phyloP scores from a whole-genome alignment of 768 basidiomycete species.

The Suillus plorans region DNA sequence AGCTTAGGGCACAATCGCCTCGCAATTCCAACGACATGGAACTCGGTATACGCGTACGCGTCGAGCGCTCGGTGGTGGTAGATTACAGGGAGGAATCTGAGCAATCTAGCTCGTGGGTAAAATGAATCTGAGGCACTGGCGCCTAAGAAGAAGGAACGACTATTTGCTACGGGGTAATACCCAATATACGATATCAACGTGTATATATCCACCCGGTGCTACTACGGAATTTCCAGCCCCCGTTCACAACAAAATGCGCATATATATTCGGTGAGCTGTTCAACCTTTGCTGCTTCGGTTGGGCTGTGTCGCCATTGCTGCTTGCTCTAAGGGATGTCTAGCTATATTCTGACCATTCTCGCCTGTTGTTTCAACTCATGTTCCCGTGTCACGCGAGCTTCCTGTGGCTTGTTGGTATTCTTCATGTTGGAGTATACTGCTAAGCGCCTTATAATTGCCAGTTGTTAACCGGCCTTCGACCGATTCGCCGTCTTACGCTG shows the following conservation, averaged over 20 bases:
- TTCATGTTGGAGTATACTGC: neutral
- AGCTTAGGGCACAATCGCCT: conserved; percentile 13
- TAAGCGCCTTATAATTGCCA: neutral
- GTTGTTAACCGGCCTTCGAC: neutral
- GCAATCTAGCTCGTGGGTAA: conserved; percentile 17
- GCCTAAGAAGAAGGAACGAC: neutral
- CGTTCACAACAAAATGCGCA: neutral
- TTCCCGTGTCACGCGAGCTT: neutral
- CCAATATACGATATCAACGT: neutral
- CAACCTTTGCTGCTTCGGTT: neutral
- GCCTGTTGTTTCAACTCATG: neutral
- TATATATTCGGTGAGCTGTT: neutral
- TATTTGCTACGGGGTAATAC: neutral
- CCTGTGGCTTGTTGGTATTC: neutral
- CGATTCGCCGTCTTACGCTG: no score
- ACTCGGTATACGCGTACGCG: conserved; percentile 30
- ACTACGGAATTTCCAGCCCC: neutral
- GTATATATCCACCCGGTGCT: neutral
- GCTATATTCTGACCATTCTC: neutral
- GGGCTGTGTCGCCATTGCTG: neutral
- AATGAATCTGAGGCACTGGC: neutral
- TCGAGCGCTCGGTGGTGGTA: conserved; percentile 28
- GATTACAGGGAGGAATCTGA: conserved; percentile 19
- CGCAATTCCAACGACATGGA: conserved; percentile 21
- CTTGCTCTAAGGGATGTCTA: neutral